Evolutionary conservation across 2,329 filamentous ascomycete genomes (phyloP), one percentile per base, ranked within the genome.

Genomic region (Aspergillus costaricaensis): DNA sequence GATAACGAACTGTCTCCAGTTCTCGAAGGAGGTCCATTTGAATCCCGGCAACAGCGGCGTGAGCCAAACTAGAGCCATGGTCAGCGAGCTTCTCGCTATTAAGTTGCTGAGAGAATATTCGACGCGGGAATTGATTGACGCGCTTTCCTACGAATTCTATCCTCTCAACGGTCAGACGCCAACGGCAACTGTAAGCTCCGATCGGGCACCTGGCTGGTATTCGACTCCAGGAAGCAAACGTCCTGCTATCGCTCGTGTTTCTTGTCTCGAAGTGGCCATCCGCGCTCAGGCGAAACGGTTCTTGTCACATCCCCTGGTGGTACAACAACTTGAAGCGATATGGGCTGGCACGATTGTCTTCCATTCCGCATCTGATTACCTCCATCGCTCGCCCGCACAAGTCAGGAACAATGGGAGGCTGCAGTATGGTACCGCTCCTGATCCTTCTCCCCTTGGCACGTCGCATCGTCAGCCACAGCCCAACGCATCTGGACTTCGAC

Each of bases 301-400:
- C 68, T 82, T 98, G 5, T 90, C 94, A 8, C 93, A 97, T 71
- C 93, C 94, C 0, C 82, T 97, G 3, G 92, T 97, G 0, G 90
- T 97, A 8, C 92, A 96, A 75, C 93, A 97, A 72, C 82, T 98
- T n/a, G 92, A 97, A 76, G 93, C 92, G 48, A 96, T 98, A 63
- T 98, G 94, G 94, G 94, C 92, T 19, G 94, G 94, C 27, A 94
- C 91, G 17, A 95, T 98, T 65, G 92, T 95, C 66, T 97, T 98
- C 72, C 92, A 96, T 76, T 95, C 92, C 1, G 87, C 89, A 12
- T 91, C 92, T 5, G 93, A 97, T 74, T 90, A 86, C 65, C 80
- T 97, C 23, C 94, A 97, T 74, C 88, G 92, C 47, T 77, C 78
- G 51, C 82, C 81, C 30, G 74, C 78, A 7, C 71, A 75, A 21